Percentiles rank a stretch among this genome's conserved stretches.
These are phyloP conservation scores for Avena insularis DNA, from an alignment of 176 grass and related monocot genomes.

Conservation along the genomic window DNA sequence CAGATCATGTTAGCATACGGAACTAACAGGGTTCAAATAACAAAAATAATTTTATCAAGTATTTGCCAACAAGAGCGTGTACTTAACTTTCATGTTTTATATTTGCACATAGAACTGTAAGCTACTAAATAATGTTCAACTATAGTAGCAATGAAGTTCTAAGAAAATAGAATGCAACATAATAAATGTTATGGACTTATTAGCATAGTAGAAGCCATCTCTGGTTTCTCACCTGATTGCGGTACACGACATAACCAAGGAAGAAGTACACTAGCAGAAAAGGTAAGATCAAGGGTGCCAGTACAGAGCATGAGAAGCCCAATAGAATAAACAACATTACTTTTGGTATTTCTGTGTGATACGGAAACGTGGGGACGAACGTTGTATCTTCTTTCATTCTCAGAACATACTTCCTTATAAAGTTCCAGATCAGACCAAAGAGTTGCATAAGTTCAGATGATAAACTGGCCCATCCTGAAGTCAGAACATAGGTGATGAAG, in stretches of 20 bases:
- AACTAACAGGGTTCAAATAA: neutral
- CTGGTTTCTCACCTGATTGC: slow-evolving; percentile 78
- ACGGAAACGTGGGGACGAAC: slow-evolving; percentile 75
- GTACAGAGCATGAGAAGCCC: slow-evolving; percentile 86
- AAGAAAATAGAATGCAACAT: neutral
- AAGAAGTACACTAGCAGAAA: slow-evolving; percentile 96
- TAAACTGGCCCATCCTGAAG: slow-evolving; percentile 97
- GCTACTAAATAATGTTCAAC: slow-evolving; percentile 1
- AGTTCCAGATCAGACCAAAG: slow-evolving; percentile 77
- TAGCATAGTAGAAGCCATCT: neutral
- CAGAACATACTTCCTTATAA: slow-evolving; percentile 78
- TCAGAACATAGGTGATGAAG: slow-evolving; percentile 98
- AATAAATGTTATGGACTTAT: neutral
- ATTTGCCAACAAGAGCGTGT: slow-evolving; percentile 3
- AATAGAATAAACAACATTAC: slow-evolving; percentile 80
- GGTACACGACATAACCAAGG: slow-evolving; percentile 88
- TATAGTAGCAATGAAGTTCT: neutral
- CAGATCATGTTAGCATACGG: slow-evolving; percentile 15
- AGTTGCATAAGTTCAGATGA: slow-evolving; percentile 89
- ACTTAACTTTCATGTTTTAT: neutral
- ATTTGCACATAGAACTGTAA: neutral
- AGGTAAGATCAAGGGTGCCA: slow-evolving; percentile 90
- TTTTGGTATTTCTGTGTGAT: slow-evolving; percentile 97
- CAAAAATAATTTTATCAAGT: neutral
- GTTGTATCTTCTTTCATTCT: slow-evolving; percentile 66